A percentile compares a stretch with the other conserved stretches of the same genome.
Conservation (phyloP, 352 stramenopile genomes). For the Pythium folliculosum region DNA sequence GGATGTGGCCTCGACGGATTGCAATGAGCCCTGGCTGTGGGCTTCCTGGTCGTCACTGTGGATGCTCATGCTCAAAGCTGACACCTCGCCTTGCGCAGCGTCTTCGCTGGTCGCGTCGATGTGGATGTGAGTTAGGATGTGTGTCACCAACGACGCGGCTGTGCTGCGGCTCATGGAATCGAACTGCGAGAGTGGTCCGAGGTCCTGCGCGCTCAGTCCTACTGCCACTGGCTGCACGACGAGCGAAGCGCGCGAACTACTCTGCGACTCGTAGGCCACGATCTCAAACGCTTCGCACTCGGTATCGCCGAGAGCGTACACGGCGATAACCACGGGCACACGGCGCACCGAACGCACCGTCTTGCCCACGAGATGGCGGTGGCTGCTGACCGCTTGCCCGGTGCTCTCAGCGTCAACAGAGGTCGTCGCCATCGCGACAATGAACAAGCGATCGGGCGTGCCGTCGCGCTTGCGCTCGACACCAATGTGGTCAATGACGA, state of each 20-base stretch:
- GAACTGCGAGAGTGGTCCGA: not conserved
- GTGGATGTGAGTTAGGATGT: constrained; percentile 22
- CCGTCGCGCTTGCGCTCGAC: constrained; percentile 57
- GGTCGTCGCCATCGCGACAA: constrained; percentile 37
- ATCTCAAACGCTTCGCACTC: constrained; percentile 23
- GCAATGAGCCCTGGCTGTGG: not conserved
- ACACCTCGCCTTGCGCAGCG: not conserved
- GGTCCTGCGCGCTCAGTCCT: constrained; percentile 12
- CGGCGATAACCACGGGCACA: constrained; percentile 41
- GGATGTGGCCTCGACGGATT: not conserved
- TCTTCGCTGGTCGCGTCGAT: constrained; percentile 7
- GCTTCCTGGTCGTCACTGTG: not conserved
- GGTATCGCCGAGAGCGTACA: constrained; percentile 22
- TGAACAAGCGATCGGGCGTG: constrained; percentile 43
- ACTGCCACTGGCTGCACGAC: constrained; percentile 23
- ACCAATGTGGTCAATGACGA: constrained; percentile 56
- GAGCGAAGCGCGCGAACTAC: constrained; percentile 34
- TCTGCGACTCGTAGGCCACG: constrained; percentile 51
- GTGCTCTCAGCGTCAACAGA: not conserved
- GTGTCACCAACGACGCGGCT: constrained; percentile 12
- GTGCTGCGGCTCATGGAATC: not conserved
- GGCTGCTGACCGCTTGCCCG: not conserved
- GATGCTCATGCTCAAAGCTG: not conserved
- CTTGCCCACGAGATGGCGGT: constrained; percentile 36
- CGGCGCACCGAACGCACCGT: constrained; percentile 41